Percentiles rank a stretch among this genome's conserved stretches.
Evolutionary conservation across 768 basidiomycete species (phyloP).

Genomic region (Xerocomellus intermedius): DNA sequence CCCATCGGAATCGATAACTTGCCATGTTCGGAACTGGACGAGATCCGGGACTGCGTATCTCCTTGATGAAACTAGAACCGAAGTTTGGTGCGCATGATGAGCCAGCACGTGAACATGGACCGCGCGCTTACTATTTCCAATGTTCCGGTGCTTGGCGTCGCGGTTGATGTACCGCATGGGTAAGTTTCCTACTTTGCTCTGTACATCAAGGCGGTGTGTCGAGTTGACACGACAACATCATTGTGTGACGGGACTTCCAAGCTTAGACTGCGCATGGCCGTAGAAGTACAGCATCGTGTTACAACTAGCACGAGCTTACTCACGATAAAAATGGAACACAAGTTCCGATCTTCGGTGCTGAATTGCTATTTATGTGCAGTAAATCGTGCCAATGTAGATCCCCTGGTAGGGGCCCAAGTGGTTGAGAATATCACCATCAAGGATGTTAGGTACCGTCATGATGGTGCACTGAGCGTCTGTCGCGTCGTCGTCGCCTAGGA

Average conservation of each 20-base stretch:
- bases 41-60: not conserved
- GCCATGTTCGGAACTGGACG: not conserved
- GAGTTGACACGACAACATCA: not conserved
- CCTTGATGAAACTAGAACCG: not conserved
- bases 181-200: not conserved
- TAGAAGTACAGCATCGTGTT: not conserved
- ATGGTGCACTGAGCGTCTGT: constrained; percentile 54
- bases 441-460: constrained; percentile 51
- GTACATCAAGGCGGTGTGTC: not conserved
- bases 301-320: not conserved
- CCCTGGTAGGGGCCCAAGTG: constrained; percentile 61
- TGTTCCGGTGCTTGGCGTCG: not conserved
- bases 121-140: not conserved
- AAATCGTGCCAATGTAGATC: constrained; percentile 53
- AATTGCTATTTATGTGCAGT: constrained; percentile 25
- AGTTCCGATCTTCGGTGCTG: not conserved
- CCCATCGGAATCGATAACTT: not conserved
- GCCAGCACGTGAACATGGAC: not conserved
- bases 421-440: constrained; percentile 47
- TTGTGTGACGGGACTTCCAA: not conserved
- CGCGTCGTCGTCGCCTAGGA: constrained; percentile 52
- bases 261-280: not conserved
- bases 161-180: not conserved
- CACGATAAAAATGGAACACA: constrained; percentile 4
- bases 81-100: not conserved